Evolutionary conservation across 495 filamentous ascomycete genomes (phyloP).

Genomic region (Parachaetomium inaequale): DNA sequence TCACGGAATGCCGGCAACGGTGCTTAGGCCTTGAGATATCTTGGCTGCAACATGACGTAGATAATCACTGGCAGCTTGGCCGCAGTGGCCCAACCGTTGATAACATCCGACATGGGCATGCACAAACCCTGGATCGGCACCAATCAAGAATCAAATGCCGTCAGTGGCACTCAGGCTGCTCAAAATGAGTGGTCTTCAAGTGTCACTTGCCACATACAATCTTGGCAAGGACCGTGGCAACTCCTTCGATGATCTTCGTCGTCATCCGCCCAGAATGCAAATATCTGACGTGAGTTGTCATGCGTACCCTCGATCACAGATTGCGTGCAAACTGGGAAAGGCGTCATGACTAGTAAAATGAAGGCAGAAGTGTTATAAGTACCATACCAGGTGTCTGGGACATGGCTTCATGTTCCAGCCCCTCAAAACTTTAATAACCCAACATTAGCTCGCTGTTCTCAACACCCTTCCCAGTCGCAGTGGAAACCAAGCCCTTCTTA

Average conservation of each 20-base stretch:
- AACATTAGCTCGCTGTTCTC: background rate
- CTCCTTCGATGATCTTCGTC: background rate
- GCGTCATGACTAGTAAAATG: background rate
- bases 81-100: background rate
- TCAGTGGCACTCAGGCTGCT: background rate
- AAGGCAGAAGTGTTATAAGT: background rate
- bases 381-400: background rate
- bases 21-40: background rate
- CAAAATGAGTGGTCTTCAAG: background rate
- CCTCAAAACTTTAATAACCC: background rate
- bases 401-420: too few species aligned
- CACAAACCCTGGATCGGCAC: background rate
- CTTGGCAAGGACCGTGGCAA: background rate
- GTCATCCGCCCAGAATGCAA: background rate
- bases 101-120: background rate
- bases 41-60: background rate
- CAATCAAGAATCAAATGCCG: background rate
- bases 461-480: too few species aligned
- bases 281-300: slow-evolving; percentile 3
- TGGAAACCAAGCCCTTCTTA: background rate
- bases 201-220: background rate
- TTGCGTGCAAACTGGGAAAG: background rate
- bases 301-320: background rate
- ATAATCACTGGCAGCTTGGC: background rate
- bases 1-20: background rate